Percentiles rank a stretch among this genome's conserved stretches.
Evolutionary conservation across 1,139 yeast genomes (phyloP).

Genomic region (Groenewaldozyma auringiensis): DNA sequence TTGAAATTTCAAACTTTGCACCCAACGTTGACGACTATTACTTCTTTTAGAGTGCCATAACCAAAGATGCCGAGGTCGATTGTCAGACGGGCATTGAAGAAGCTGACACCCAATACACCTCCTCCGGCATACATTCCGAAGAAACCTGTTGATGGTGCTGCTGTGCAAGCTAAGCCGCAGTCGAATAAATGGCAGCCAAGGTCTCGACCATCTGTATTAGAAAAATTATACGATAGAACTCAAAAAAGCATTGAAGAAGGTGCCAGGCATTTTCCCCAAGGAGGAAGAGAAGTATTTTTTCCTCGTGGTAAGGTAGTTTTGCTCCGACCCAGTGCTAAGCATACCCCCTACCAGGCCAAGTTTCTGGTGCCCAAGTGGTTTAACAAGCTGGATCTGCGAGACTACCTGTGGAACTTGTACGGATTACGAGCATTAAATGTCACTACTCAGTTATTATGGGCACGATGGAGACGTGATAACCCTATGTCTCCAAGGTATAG

Average conservation of each 20-base stretch:
- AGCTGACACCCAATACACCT: constrained; percentile 18
- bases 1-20: no score
- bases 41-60: no score
- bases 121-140: constrained; percentile 20
- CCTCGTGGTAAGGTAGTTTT: constrained; percentile 78
- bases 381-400: constrained; percentile 85
- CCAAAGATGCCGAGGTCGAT: constrained; percentile 2
- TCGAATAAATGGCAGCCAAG: background rate
- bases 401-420: constrained; percentile 79
- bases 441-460: constrained; percentile 78
- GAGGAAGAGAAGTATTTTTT: constrained; percentile 63
- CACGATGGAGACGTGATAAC: constrained; percentile 54
- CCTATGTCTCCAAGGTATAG: constrained; percentile 66
- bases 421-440: constrained; percentile 82
- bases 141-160: constrained; percentile 5
- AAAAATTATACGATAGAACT: constrained; percentile 29
- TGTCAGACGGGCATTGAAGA: constrained; percentile 11
- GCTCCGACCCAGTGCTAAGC: constrained; percentile 84
- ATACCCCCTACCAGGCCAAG: constrained; percentile 92
- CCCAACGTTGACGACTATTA: no score
- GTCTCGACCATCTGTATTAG: constrained; percentile 10
- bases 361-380: constrained; percentile 86
- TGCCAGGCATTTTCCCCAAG: constrained; percentile 72
- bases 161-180: constrained; percentile 7
- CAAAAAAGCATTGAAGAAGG: constrained; percentile 55